These are phyloP conservation scores for Fusarium hainanense DNA, from an alignment of 2,329 filamentous ascomycete genomes.

Conservation along the genomic window DNA sequence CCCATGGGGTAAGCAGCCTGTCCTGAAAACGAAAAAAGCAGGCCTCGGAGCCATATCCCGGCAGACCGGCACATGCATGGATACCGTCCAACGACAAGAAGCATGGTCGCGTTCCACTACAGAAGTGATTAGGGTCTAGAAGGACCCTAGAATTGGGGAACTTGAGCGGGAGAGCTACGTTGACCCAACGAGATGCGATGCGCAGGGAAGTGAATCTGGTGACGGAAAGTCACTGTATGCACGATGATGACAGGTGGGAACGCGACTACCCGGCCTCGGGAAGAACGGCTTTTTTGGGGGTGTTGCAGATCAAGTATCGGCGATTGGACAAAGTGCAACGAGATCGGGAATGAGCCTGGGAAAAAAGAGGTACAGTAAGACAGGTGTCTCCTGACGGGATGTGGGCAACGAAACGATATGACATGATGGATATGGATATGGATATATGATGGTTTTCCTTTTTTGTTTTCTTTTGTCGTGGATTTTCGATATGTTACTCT, in stretches of 20 bases:
- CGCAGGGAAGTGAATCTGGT: slow-evolving; percentile 6
- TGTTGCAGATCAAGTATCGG: slow-evolving; percentile 32
- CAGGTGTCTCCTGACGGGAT: slow-evolving; percentile 5
- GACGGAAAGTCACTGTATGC: slow-evolving; percentile 32
- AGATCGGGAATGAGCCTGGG: slow-evolving; percentile 11
- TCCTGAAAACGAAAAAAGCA: slow-evolving; percentile 20
- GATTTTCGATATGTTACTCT: slow-evolving; percentile 11
- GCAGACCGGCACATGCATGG: slow-evolving; percentile 34
- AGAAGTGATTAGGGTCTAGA: slow-evolving; percentile 33
- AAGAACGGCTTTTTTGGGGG: slow-evolving; percentile 38
- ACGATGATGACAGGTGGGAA: slow-evolving; percentile 39
- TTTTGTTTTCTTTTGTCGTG: slow-evolving; percentile 2
- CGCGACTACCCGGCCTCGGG: slow-evolving; percentile 36
- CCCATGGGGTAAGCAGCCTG: slow-evolving; percentile 13
- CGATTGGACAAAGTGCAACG: slow-evolving; percentile 36
- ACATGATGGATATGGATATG: slow-evolving; percentile 9
- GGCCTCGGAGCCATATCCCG: slow-evolving; percentile 16
- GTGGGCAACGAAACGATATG: slow-evolving; percentile 6
- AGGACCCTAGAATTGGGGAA: slow-evolving; percentile 9
- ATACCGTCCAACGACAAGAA: slow-evolving; percentile 20
- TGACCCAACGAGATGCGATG: slow-evolving; percentile 11
- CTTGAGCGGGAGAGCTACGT: slow-evolving; percentile 5
- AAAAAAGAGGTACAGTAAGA: slow-evolving; percentile 27
- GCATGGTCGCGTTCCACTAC: slow-evolving; percentile 1
- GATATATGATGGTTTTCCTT: background rate